phyloP scores from a whole-genome alignment of 306 rosid genomes.

The Corylus americana region DNA sequence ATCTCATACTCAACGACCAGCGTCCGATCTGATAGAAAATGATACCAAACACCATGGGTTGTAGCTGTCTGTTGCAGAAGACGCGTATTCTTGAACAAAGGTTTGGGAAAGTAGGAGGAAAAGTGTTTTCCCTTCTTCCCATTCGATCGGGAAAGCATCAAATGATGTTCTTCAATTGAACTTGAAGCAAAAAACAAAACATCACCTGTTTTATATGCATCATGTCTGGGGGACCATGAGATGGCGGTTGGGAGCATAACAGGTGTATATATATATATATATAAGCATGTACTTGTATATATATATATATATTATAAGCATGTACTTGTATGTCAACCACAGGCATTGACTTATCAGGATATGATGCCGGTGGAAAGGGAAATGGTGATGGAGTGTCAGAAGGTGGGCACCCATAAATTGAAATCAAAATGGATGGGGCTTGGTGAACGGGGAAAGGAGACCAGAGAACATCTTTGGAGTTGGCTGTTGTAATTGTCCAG shows the following conservation, averaged over 20 bases:
- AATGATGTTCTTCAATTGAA: slow-evolving; percentile 2
- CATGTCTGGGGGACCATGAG: slow-evolving; percentile 10
- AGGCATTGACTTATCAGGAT: background rate
- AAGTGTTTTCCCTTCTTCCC: background rate
- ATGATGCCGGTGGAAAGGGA: slow-evolving; percentile 18
- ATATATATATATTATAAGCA: too few species aligned
- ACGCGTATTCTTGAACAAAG: background rate
- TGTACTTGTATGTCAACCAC: slow-evolving; percentile 4
- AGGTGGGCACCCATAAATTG: slow-evolving; percentile 25
- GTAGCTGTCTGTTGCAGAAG: too few species aligned
- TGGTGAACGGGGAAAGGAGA: background rate
- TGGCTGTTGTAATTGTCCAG: background rate
- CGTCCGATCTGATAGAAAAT: too few species aligned
- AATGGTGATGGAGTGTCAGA: slow-evolving; percentile 14
- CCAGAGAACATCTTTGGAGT: background rate
- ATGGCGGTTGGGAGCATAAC: slow-evolving; percentile 13
- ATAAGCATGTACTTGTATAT: too few species aligned
- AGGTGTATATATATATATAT: background rate
- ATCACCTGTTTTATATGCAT: background rate
- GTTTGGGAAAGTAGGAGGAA: background rate
- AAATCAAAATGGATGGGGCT: slow-evolving; percentile 7
- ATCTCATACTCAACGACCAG: too few species aligned
- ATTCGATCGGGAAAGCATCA: background rate
- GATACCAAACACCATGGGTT: background rate
- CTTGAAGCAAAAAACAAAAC: background rate